Percentiles rank a stretch among this genome's conserved stretches.
Evolutionary conservation across 441 rosid genomes (phyloP).

Genomic region (Capsella rubella): DNA sequence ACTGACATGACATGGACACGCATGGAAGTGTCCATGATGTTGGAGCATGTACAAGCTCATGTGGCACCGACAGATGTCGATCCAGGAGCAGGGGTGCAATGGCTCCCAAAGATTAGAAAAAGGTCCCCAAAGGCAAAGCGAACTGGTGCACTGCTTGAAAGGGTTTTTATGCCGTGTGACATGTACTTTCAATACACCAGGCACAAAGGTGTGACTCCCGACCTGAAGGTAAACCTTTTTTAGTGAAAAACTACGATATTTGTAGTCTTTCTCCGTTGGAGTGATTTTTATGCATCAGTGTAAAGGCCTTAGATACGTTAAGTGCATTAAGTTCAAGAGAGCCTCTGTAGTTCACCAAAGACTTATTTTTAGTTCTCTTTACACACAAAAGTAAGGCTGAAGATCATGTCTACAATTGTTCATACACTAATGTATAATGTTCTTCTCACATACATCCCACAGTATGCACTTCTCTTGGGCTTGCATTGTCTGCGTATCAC

Average conservation of each 20-base stretch:
- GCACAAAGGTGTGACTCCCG: slow-evolving; percentile 97
- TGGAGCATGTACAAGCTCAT: slow-evolving; percentile 99
- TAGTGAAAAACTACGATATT: background rate
- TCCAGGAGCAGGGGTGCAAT: slow-evolving; percentile 98
- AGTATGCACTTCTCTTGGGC: background rate
- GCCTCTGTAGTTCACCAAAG: background rate
- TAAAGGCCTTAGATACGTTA: background rate
- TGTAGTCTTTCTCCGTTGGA: background rate
- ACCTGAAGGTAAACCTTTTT: slow-evolving; percentile 71
- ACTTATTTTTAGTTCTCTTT: background rate
- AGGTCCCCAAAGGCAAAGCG: slow-evolving; percentile 95
- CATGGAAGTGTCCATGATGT: slow-evolving; percentile 93
- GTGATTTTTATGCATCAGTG: slow-evolving; percentile 2
- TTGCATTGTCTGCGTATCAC: background rate
- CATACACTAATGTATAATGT: background rate
- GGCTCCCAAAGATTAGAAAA: slow-evolving; percentile 93
- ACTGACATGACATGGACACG: slow-evolving; percentile 96
- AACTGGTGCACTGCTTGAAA: slow-evolving; percentile 95
- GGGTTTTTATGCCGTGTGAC: slow-evolving; percentile 98
- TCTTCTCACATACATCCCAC: slow-evolving; percentile 4
- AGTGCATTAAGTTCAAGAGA: background rate
- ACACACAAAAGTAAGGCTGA: background rate
- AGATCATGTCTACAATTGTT: too few species aligned
- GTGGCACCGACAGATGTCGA: slow-evolving; percentile 99
- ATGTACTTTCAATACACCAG: slow-evolving; percentile 95